Percentiles rank a stretch among this genome's conserved stretches.
Evolutionary conservation across 1,284 basidiomycete genomes (phyloP).

Genomic region (Sporisorium graminicola): DNA sequence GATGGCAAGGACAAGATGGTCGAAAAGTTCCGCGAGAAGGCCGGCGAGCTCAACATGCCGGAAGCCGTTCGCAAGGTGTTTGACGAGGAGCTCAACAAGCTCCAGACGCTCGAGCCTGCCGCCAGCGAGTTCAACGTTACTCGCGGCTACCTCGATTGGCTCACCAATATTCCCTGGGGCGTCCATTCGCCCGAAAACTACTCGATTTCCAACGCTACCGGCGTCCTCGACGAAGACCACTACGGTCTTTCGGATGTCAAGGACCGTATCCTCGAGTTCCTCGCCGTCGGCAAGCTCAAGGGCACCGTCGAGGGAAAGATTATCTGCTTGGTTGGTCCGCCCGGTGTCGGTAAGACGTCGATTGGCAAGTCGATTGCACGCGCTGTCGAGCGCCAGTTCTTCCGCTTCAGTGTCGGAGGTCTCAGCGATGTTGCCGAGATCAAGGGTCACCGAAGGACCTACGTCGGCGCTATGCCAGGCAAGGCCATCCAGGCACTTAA

Average conservation of each 20-base stretch:
- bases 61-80: constrained; percentile 92
- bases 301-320: constrained; percentile 99
- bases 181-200: constrained; percentile 94
- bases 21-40: constrained; percentile 94
- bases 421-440: constrained; percentile 98
- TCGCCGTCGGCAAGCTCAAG: constrained; percentile 95
- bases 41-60: constrained; percentile 88
- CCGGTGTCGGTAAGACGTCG: constrained; percentile 95
- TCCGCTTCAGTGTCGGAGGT: constrained; percentile 96
- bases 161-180: constrained; percentile 94
- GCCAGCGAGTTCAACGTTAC: constrained; percentile 91
- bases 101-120: constrained; percentile 86
- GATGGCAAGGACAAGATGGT: constrained; percentile 98
- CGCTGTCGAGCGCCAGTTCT: constrained; percentile 87
- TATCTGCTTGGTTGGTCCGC: constrained; percentile 94
- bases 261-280: constrained; percentile 95
- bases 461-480: constrained; percentile 89
- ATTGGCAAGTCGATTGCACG: constrained; percentile 89
- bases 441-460: constrained; percentile 96
- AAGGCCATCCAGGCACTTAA: constrained; percentile 98
- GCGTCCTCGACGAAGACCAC: constrained; percentile 93
- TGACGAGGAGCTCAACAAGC: constrained; percentile 94
- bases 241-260: constrained; percentile 95
- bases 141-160: constrained; percentile 69
- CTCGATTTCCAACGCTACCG: constrained; percentile 84